Base-by-base conservation (phyloP, 768 basidiomycete species). In the Auriscalpium microsporum region DNA sequence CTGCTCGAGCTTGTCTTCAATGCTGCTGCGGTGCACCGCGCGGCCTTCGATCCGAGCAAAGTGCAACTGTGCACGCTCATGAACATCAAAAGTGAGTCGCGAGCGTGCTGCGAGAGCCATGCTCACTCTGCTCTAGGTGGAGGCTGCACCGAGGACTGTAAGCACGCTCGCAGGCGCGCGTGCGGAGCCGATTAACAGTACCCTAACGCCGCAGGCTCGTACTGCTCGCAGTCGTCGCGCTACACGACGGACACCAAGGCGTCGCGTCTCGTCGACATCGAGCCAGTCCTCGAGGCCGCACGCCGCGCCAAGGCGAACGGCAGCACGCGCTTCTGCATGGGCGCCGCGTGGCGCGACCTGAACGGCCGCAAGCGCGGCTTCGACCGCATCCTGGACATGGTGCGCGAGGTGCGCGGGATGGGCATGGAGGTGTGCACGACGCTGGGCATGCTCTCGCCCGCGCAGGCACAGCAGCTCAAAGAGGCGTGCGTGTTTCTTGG, bases 381-480 rank as follows among this genome's bases (percentile, higher is more conserved):
- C 61, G 90, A 96, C 68, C 81, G 82, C 63, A 97, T 98, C 64
- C 73, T 98, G 59, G 75, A 83, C 59, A 98, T 98, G 94, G 94
- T 98, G 55, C 77, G 78, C 37, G 81, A 90, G 69, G 84, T 92
- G 68, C 84, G 94, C 60, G 89, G 81, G 17, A 94, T 97, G 90
- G 94, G 87, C 42, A 96, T 99, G 95, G 95, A 99, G 72, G 95
- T 99, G 23, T 99, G 95, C 75, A 97, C 95, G 44, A 99, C 95
- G 5, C 81, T 99, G 34, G 95, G 95, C 47, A 98, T 99, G 95
- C 78, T 99, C 48, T 83, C 84, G 10, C 90, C 94, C 21, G 92
- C 94, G 56, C 95, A 99, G 71, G 95, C 95, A 23, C 75, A 75
- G 59, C 86, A 86, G 63, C 77, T 99, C 58, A 98, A 97, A 70